Base-by-base conservation (phyloP, 306 rosid species). In the Casuarina glauca region DNA sequence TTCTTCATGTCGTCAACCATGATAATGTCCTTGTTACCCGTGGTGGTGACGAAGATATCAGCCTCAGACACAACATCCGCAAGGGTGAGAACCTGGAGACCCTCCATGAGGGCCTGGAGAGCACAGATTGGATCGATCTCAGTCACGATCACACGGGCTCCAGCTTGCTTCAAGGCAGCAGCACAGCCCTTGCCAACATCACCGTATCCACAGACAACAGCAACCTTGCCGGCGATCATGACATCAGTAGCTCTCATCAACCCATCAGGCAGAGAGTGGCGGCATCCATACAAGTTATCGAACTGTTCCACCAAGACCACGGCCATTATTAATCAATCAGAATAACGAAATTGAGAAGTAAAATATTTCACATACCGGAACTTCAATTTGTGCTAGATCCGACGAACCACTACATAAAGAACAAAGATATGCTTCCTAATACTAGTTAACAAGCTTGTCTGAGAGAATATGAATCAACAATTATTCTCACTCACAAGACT, bases 111-210 rank as follows among this genome's bases (percentile, higher is more conserved):
- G 52, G 99, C 97, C 81, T 95, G 99, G 53, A 95, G 99, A 51
- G 99, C 99, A 53, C 99, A 95, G 36, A 95, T 95, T 44, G 99
- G 99, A 66, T 95, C 99, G 8, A 95, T 95, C 87, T 95, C 99
- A 0, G 97, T 92, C 73, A 95, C 93, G 0, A 95, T 79, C 46
- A 93, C 97, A 2, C 97, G 99, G 10, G 99, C 93, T 13, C 99
- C 99, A 3, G 89, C 99, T 70, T 92, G 97, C 85, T 95, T 95
- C 87, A 95, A 46, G 66, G 99, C 93, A 11, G 93, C 85, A 19
- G 99, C 99, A 70, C 99, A 95, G 35, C 99, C 99, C 97, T 95
- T 95, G 3, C 99, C 99, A 26, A 95, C 97, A 84, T 95, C 99
- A 76, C 99, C 99, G 4, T 95, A 95, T 1, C 99, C 99, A 46